Evolutionary conservation across 139 green algal species (phyloP), one percentile per base, ranked within the genome.

Genomic region (Ettlia oleoabundans): DNA sequence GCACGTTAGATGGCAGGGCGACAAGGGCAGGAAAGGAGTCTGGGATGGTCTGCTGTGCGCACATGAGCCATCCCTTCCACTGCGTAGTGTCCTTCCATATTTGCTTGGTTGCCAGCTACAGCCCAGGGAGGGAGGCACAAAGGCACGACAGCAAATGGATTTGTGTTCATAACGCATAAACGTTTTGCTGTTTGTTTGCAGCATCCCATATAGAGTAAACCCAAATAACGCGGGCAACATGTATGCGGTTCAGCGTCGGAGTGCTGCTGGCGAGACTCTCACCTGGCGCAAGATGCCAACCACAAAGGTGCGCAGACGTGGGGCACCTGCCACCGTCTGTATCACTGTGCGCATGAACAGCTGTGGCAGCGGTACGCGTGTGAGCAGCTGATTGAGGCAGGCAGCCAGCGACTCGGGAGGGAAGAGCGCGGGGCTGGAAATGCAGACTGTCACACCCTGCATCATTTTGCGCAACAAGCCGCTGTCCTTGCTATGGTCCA

Each of bases 61-160:
- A 89, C 81, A 95, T 82, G 41, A 97, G 64, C 89, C 94, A 96
- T 30, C 93, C 93, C 70, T 92, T 90, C 93, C 93, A 97, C 78
- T 96, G 93, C 78, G 84, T 71, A 18, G 38, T 37, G 53, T 95
- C 86, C 21, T 73, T 85, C 93, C 93, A 96, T 32, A 96, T 80
- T 78, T 93, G 88, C 61, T 92, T 91, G 22, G 63, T 70, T 1
- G 92, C 88, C n/a, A 97, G 86, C 26, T 80, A 52, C 53, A 76
- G 62, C 10, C 19, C 42, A n/a, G 47, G 18, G 43, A 72, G 21
- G 7, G n/a, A n/a, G n/a, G n/a, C n/a, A n/a, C n/a, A n/a, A n/a
- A n/a, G n/a, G n/a, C n/a, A n/a, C n/a, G n/a, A n/a, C n/a, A n/a
- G n/a, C n/a, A n/a, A n/a, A n/a, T n/a, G n/a, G n/a, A n/a, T n/a